Evolutionary conservation across 2,329 filamentous ascomycete genomes (phyloP).

Genomic region (Fusarium graminum): DNA sequence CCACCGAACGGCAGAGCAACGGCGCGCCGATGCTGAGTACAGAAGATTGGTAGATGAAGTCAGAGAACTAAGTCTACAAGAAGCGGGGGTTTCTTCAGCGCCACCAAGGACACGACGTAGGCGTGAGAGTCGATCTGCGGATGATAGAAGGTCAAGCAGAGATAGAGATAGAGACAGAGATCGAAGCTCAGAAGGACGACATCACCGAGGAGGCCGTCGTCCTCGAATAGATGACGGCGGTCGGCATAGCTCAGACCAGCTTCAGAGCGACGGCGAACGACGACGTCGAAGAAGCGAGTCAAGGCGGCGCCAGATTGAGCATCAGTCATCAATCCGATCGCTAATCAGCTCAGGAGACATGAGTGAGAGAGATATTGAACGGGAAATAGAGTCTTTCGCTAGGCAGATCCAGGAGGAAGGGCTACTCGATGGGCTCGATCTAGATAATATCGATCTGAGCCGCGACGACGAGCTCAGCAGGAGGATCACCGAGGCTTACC

Average conservation of each 20-base stretch:
- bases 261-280: slow-evolving; percentile 55
- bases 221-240: slow-evolving; percentile 46
- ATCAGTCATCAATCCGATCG: slow-evolving; percentile 89
- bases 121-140: slow-evolving; percentile 55
- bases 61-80: slow-evolving; percentile 78
- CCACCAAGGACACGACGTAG: slow-evolving; percentile 50
- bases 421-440: slow-evolving; percentile 85
- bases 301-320: slow-evolving; percentile 76
- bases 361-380: slow-evolving; percentile 82
- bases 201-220: slow-evolving; percentile 47
- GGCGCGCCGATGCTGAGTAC: slow-evolving; percentile 73
- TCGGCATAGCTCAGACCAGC: slow-evolving; percentile 53
- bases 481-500: slow-evolving; percentile 89
- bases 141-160: slow-evolving; percentile 51
- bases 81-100: slow-evolving; percentile 66
- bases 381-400: slow-evolving; percentile 90
- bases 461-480: slow-evolving; percentile 93
- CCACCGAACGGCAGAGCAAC: slow-evolving; percentile 65
- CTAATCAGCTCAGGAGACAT: slow-evolving; percentile 84
- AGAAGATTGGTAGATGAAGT: slow-evolving; percentile 77
- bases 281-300: slow-evolving; percentile 60
- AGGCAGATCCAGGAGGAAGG: slow-evolving; percentile 91
- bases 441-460: slow-evolving; percentile 85
- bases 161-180: slow-evolving; percentile 40
- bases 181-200: slow-evolving; percentile 50